Evolutionary conservation across 345 rosid genomes (phyloP).

Genomic region (Eutrema yunnanense): DNA sequence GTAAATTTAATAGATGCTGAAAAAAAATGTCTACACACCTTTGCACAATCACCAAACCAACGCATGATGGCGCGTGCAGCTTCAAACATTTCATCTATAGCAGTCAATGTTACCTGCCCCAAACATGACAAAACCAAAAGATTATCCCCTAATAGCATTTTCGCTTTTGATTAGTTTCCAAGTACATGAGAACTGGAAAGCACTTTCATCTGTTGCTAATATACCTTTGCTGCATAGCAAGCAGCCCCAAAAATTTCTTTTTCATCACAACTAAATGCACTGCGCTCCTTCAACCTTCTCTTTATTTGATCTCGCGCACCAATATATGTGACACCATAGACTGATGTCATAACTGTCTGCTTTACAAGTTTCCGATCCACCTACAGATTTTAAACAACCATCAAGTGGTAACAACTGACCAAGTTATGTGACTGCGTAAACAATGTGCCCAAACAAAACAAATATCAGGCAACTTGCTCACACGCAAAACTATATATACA

Average conservation of each 20-base stretch:
- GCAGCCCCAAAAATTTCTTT: constrained; percentile 54
- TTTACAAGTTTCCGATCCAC: constrained; percentile 98
- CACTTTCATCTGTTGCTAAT: constrained; percentile 10
- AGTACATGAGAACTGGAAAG: neutral
- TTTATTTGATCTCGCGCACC: constrained; percentile 98
- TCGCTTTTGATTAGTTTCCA: neutral
- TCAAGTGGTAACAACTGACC: constrained; percentile 20
- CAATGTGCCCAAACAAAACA: constrained; percentile 1
- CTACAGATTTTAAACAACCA: constrained; percentile 38
- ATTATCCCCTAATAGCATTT: neutral
- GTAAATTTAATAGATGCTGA: neutral
- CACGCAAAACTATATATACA: neutral
- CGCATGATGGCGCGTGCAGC: constrained; percentile 90
- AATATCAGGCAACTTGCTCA: constrained; percentile 5
- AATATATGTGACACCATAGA: constrained; percentile 89
- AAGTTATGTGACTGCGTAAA: constrained; percentile 17
- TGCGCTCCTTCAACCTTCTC: constrained; percentile 92
- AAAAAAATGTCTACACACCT: constrained; percentile 38
- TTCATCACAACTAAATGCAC: constrained; percentile 45
- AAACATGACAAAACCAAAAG: constrained; percentile 18
- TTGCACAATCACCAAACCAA: constrained; percentile 99
- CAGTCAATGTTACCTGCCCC: constrained; percentile 72
- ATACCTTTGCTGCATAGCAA: constrained; percentile 97
- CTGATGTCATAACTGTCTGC: constrained; percentile 99
- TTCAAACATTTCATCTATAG: constrained; percentile 92